Base-by-base conservation (phyloP, 1,139 yeast genomes). In the Blastobotrys arbuscula region DNA sequence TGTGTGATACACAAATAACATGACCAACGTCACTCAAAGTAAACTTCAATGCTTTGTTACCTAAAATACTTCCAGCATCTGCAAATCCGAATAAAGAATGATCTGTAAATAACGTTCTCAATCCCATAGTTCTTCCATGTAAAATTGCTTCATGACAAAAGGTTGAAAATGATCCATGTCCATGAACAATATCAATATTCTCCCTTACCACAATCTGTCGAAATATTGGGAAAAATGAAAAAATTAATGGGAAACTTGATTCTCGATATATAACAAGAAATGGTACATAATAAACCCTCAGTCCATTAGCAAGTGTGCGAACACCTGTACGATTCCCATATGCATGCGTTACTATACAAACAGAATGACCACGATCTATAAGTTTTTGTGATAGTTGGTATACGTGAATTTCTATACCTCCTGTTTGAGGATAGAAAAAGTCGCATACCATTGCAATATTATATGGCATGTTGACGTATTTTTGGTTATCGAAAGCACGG, bases 351-450 rank as follows among this genome's bases (percentile, higher is more conserved):
- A 92, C 77, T 36, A 94, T 79, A 2, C 90, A 71, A n/a, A 94
- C 98, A 2, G 89, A 81, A 63, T 94, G 98, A 5, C 97, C 98
- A 45, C 84, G 69, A 30, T 80, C 81, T 18, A 89, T 84, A 52
- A 92, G 77, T 61, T 84, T 81, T 66, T 88, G 95, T 0, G 80
- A 77, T 20, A 84, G 62, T 64, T 92, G 97, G 66, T 87, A 89
- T 21, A 92, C 88, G 63, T 94, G 98, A 54, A 92, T 81, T 65
- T 94, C 99, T 2, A 94, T 94, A 8, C 99, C 99, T 1, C 99
- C 99, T 0, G 97, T 84, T 64, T 94, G 98, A 18, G 99, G 99
- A 67, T 85, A 94, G 78, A 92, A 94, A 73, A 89, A 94, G 68
- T 94, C 99, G 39, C 96, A 84, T 2, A 90, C 87, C 97, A 92